A percentile compares a stretch with the other conserved stretches of the same genome.
phyloP scores from a whole-genome alignment of 768 basidiomycete genomes.

The Sistotremastrum niveocremeum region DNA sequence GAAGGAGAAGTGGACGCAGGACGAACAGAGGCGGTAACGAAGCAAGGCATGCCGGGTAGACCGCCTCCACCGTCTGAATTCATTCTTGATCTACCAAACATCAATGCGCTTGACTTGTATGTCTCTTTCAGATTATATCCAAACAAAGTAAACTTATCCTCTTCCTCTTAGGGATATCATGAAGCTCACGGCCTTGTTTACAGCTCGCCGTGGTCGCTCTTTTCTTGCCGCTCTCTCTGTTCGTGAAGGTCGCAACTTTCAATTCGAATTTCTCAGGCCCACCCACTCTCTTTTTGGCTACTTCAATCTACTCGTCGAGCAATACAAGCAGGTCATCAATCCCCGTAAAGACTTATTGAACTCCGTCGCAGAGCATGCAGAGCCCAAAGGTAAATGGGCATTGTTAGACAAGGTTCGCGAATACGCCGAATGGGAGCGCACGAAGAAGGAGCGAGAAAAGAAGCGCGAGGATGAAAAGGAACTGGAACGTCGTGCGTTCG shows the following conservation, averaged over 20 bases:
- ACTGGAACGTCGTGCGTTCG: conserved; percentile 82
- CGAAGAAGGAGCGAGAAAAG: conserved; percentile 73
- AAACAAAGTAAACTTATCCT: background rate
- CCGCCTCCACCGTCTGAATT: conserved; percentile 70
- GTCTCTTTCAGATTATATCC: conserved; percentile 19
- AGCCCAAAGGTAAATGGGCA: conserved; percentile 60
- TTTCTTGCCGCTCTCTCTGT: conserved; percentile 79
- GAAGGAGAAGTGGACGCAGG: conserved; percentile 47
- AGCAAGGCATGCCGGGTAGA: conserved; percentile 7
- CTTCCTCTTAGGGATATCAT: conserved; percentile 63
- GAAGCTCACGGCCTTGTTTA: conserved; percentile 91
- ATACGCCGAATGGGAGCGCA: conserved; percentile 81
- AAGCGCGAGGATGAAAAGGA: conserved; percentile 84
- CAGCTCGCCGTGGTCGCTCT: conserved; percentile 75
- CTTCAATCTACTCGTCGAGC: conserved; percentile 95
- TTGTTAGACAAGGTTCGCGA: conserved; percentile 61
- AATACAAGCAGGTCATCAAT: conserved; percentile 83
- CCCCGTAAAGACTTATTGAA: conserved; percentile 67
- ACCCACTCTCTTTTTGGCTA: conserved; percentile 92
- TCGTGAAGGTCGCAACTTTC: conserved; percentile 88
- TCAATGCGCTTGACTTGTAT: conserved; percentile 82
- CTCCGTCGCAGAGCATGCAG: conserved; percentile 49
- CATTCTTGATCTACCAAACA: conserved; percentile 72
- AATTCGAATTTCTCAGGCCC: conserved; percentile 95
- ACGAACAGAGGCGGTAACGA: conserved; percentile 23